A percentile compares a stretch with the other conserved stretches of the same genome.
These are phyloP conservation scores for Prunus persica DNA, from an alignment of 306 rosid species.

Conservation along the genomic window Prunus_persica_NCBIv2 NC_034011.1:1787001-1787500, in stretches of 20 bases:
- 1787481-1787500: slow-evolving; percentile 1
- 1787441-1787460: neutral
- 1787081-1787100: neutral
- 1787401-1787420: slow-evolving; percentile 55
- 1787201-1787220: slow-evolving; percentile 9
- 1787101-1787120: no score
- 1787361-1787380: slow-evolving; percentile 49
- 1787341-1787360: slow-evolving; percentile 40
- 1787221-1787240: slow-evolving; percentile 14
- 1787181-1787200: neutral
- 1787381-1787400: slow-evolving; percentile 36
- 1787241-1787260: slow-evolving; percentile 27
- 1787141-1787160: slow-evolving; percentile 6
- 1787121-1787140: neutral
- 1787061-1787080: neutral
- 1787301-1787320: slow-evolving; percentile 49
- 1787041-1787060: neutral
- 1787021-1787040: neutral
- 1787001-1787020: no score
- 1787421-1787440: slow-evolving; percentile 43
- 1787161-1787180: neutral
- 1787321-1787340: slow-evolving; percentile 48
- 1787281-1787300: slow-evolving; percentile 54
- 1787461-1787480: slow-evolving; percentile 5
- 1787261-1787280: slow-evolving; percentile 54